Conservation (phyloP, 163 green algal genomes). For the Trebouxia gelatinosa region DNA sequence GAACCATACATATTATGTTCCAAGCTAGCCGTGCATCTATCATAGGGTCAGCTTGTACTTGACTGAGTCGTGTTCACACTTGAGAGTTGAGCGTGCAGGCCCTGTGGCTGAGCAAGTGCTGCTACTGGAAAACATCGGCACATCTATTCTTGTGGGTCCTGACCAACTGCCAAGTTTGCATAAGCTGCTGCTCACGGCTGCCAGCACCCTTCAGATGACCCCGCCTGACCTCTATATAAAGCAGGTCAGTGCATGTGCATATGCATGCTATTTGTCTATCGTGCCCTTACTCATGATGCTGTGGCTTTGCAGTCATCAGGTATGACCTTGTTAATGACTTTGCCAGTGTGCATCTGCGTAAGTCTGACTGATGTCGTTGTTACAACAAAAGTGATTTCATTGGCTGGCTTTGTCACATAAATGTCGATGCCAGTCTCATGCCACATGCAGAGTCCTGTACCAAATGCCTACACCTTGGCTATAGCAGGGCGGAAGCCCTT, state of each 20-base stretch:
- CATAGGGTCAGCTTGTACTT: no score
- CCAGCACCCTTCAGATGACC: constrained; percentile 80
- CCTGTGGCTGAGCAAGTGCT: constrained; percentile 81
- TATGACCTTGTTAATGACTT: no score
- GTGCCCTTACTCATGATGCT: no score
- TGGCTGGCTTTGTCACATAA: background rate
- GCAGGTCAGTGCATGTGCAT: constrained; percentile 58
- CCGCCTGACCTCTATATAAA: constrained; percentile 90
- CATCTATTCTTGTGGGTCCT: constrained; percentile 75
- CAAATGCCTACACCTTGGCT: constrained; percentile 96
- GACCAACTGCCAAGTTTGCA: constrained; percentile 82
- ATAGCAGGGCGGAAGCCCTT: constrained; percentile 89
- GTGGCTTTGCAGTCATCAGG: no score
- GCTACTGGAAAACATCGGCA: constrained; percentile 92
- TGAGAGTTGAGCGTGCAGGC: constrained; percentile 37
- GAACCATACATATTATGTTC: no score
- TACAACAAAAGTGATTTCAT: no score
- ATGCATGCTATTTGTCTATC: no score
- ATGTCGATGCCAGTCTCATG: background rate
- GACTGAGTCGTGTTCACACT: background rate
- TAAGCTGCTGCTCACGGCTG: constrained; percentile 72
- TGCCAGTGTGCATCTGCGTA: no score
- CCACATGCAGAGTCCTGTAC: constrained; percentile 69
- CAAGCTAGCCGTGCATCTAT: no score
- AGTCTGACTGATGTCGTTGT: no score